Conservation (phyloP, 176 grass and related monocot genomes). For the Avena sativa region DNA sequence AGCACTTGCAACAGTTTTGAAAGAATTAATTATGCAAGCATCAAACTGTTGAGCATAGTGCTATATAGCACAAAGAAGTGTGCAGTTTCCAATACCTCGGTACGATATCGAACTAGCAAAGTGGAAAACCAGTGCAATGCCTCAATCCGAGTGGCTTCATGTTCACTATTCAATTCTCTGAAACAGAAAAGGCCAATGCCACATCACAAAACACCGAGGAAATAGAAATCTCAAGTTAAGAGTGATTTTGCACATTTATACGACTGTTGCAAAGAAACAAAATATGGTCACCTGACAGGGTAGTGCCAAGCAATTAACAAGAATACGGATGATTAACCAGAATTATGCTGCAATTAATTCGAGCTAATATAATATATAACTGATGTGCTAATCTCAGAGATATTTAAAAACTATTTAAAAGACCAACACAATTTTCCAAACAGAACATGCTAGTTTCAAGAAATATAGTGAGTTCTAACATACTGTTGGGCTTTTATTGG, state of each 20-base stretch:
- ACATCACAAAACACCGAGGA: conserved; percentile 19
- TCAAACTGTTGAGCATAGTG: neutral
- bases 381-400: conserved; percentile 7
- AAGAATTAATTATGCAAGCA: conserved; percentile 28
- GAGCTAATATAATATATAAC: neutral
- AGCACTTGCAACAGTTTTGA: conserved; percentile 22
- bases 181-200: conserved; percentile 25
- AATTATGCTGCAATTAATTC: neutral
- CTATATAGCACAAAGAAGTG: neutral
- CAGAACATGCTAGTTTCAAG: conserved; percentile 14
- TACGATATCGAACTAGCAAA: conserved; percentile 67
- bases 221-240: conserved; percentile 14
- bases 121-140: conserved; percentile 87
- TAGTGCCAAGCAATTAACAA: neutral
- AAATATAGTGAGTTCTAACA: neutral
- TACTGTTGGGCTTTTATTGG: neutral
- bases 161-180: conserved; percentile 95
- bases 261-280: neutral
- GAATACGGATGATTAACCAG: neutral
- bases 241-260: conserved; percentile 14
- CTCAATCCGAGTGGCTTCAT: conserved; percentile 92
- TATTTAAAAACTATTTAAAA: neutral
- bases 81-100: conserved; percentile 66
- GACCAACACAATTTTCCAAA: neutral
- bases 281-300: neutral